Base-by-base conservation (phyloP, 805 yeast species). In the Wickerhamiella lipophila region DNA sequence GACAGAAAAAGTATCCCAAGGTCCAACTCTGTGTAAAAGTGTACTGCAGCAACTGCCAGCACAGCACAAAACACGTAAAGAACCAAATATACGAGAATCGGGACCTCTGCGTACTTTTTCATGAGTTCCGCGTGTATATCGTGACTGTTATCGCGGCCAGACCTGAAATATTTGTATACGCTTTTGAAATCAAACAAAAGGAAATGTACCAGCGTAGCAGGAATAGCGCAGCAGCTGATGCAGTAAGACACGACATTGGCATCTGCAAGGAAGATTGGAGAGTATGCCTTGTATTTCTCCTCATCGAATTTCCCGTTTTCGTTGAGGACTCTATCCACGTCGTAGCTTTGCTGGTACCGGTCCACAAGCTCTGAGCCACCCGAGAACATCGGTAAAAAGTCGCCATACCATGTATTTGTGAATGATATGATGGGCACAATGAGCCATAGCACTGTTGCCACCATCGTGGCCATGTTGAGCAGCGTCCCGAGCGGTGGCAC, bases 221-320 rank as follows among this genome's bases (percentile, higher is more conserved):
- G 68, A 49, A 79, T 74, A 5, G 84, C 73, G 1, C 84, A 87
- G 64, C 79, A 75, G 45, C 70, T 72, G 62, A 67, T 69, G 56
- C 82, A 83, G 56, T 79, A 78, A 6, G 78, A 68, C n/a, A 81
- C 59, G 26, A 77, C 71, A 58, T 73, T 76, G 2, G 81, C 72
- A 13, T 78, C 71, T 6, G 83, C 68, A 50, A 78, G 67, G 59
- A 71, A 81, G 40, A 80, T 68, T 5, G 85, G 84, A 1, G 85
- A 79, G 64, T 81, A 81, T 6, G 61, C 60, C 54, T 72, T 58
- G 62, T 80, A 81, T 6, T 66, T 75, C 7, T 60, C 60, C 49
- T 65, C 60, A 58, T 74, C 68, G 52, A 81, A 70, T 3, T 63
- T 54, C 49, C 70, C 63, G 34, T 52, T 22, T 26, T 69, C 66